A percentile compares a stretch with the other conserved stretches of the same genome.
These are phyloP conservation scores for Leccinum huronense DNA, from an alignment of 1,284 basidiomycete genomes.

Conservation along the genomic window DNA sequence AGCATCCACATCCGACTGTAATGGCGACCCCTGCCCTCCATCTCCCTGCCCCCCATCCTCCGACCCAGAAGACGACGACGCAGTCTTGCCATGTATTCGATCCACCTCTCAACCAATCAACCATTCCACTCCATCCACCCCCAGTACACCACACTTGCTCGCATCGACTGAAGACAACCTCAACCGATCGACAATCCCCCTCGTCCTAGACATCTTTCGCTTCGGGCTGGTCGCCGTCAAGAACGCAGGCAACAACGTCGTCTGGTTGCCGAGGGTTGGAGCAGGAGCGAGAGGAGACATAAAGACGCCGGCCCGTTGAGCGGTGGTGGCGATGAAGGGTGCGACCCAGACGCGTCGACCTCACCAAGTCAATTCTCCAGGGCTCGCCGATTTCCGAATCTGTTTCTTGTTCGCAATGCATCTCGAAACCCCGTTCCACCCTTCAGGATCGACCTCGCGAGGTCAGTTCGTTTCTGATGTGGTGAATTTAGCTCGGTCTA, in stretches of 20 bases:
- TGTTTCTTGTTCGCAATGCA: background rate
- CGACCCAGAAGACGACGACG: slow-evolving; percentile 1
- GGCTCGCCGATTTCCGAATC: background rate
- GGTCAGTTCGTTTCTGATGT: no score
- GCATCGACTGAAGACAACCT: slow-evolving; percentile 27
- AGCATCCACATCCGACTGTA: slow-evolving; percentile 3
- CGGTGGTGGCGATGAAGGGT: slow-evolving; percentile 17
- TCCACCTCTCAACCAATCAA: slow-evolving; percentile 19
- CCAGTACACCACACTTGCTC: slow-evolving; percentile 14
- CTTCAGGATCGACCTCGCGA: background rate
- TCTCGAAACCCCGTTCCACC: background rate
- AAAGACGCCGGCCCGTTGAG: background rate
- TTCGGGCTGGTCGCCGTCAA: slow-evolving; percentile 22
- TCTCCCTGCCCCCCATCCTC: slow-evolving; percentile 11
- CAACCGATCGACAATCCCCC: slow-evolving; percentile 31
- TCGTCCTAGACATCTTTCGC: slow-evolving; percentile 29
- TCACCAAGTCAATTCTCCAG: no score
- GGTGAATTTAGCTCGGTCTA: background rate
- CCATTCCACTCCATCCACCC: slow-evolving; percentile 19
- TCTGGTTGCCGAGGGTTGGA: slow-evolving; percentile 3
- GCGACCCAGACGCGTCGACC: slow-evolving; percentile 5
- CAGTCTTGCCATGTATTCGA: background rate
- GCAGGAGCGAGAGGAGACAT: background rate
- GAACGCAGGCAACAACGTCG: slow-evolving; percentile 27
- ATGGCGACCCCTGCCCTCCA: slow-evolving; percentile 4